These are phyloP conservation scores for Macrotyloma uniflorum DNA, from an alignment of 306 rosid species.

Conservation along the genomic window DNA sequence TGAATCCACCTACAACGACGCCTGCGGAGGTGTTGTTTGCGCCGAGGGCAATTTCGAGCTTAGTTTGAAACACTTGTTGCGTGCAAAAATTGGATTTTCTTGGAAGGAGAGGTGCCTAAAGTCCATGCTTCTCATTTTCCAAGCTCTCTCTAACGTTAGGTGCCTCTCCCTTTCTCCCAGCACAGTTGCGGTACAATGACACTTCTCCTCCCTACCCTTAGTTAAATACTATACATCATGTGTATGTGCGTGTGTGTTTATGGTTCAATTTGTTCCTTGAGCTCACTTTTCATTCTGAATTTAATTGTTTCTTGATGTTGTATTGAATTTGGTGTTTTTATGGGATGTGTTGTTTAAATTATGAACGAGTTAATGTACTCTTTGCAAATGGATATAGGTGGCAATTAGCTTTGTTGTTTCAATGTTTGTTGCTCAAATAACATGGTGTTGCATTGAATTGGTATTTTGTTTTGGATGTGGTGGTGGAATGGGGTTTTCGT, in stretches of 20 bases:
- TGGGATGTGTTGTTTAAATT: background rate
- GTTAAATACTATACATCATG: background rate
- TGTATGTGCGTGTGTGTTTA: background rate
- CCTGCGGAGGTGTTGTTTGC: slow-evolving; percentile 22
- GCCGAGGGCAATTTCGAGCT: background rate
- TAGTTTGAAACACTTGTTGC: background rate
- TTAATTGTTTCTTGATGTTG: slow-evolving; percentile 3
- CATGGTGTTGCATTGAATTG: background rate
- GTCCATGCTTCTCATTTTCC: slow-evolving; percentile 11
- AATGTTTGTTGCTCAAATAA: background rate
- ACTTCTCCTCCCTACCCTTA: background rate
- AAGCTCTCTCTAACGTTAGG: background rate
- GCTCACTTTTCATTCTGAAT: background rate
- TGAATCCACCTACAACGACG: slow-evolving; percentile 20
- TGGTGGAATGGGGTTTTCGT: background rate
- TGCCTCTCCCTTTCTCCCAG: slow-evolving; percentile 2
- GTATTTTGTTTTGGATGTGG: background rate
- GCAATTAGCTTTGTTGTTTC: background rate
- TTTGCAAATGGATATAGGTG: background rate
- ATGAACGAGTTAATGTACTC: background rate
- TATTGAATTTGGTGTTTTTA: background rate
- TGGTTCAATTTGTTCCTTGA: background rate
- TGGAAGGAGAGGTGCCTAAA: slow-evolving; percentile 27
- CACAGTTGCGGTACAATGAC: slow-evolving; percentile 22
- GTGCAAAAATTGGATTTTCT: slow-evolving; percentile 32